phyloP scores from a whole-genome alignment of 2,329 filamentous ascomycete genomes.

The Alternaria infectoria region DNA sequence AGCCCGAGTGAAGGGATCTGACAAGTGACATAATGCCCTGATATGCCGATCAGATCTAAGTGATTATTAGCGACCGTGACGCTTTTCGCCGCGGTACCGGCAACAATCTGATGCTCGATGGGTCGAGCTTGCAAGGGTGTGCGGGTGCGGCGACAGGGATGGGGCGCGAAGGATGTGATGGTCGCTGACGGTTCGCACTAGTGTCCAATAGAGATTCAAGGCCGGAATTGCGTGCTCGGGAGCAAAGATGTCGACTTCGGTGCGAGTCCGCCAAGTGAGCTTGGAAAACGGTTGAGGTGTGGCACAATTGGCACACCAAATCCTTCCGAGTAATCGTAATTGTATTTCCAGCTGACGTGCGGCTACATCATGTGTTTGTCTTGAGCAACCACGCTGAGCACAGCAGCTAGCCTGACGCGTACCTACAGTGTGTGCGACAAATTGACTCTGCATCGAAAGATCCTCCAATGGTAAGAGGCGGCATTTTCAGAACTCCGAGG shows the following conservation, averaged over 20 bases:
- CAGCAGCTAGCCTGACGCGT: not conserved
- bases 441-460: not conserved
- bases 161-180: slow-evolving; percentile 25
- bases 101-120: slow-evolving; percentile 19
- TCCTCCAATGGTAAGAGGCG: not conserved
- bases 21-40: slow-evolving; percentile 35
- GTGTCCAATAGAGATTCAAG: slow-evolving; percentile 27
- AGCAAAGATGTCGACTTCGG: slow-evolving; percentile 36
- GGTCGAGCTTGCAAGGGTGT: slow-evolving; percentile 27
- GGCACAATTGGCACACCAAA: not conserved
- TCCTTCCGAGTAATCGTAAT: not conserved
- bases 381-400: not conserved
- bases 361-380: not conserved
- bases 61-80: slow-evolving; percentile 8
- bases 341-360: not conserved
- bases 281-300: not conserved
- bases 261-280: slow-evolving; percentile 4
- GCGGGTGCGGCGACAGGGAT: slow-evolving; percentile 37
- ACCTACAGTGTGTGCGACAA: not conserved
- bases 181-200: slow-evolving; percentile 16
- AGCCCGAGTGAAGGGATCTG: slow-evolving; percentile 11
- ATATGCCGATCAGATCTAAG: slow-evolving; percentile 16
- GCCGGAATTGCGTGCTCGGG: slow-evolving; percentile 44
- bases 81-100: slow-evolving; percentile 22
- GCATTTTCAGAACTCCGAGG: not conserved